These are phyloP conservation scores for Vitis vinifera DNA, from an alignment of 164 flowering plant genomes.

Conservation along the genomic window ASM3070453v1 NC_081809.1:17611501-17612000, in stretches of 20 bases:
- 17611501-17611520: constrained; percentile 78
- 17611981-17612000: too few species aligned
- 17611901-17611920: constrained; percentile 84
- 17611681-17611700: too few species aligned
- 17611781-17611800: constrained; percentile 13
- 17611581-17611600: constrained; percentile 87
- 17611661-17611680: too few species aligned
- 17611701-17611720: constrained; percentile 34
- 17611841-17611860: constrained; percentile 14
- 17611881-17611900: constrained; percentile 66
- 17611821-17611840: constrained; percentile 12
- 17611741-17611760: constrained; percentile 79
- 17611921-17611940: background rate
- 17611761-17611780: constrained; percentile 18
- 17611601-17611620: constrained; percentile 65
- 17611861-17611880: constrained; percentile 24
- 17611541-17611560: constrained; percentile 49
- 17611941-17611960: too few species aligned
- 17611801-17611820: constrained; percentile 21
- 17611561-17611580: constrained; percentile 80
- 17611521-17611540: constrained; percentile 81
- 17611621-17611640: constrained; percentile 2
- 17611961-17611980: too few species aligned
- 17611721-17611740: constrained; percentile 82
- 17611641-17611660: background rate